Evolutionary conservation across 2,329 filamentous ascomycete species (phyloP), one percentile per base, ranked within the genome.

Genomic region (Alternaria gaisen): DNA sequence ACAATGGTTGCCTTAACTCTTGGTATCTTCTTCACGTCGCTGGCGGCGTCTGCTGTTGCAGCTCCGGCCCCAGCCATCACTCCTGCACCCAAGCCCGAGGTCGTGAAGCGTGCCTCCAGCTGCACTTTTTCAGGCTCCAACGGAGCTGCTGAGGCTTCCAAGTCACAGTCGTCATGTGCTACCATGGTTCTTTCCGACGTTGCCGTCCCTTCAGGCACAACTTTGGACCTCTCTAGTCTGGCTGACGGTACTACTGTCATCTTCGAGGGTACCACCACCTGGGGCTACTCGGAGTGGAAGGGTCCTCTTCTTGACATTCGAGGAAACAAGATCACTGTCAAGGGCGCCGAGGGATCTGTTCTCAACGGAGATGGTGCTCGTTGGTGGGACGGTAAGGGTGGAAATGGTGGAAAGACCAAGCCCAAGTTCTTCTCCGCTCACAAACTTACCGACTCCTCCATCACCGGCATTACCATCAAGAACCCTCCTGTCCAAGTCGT

Each of bases 251-350:
- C 86, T 16, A 82, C 76, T 58, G 82, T 90, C 62, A 85, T 85
- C 68, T 91, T 91, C 75, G 75, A 86, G 57, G 89, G 89, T 34
- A 86, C 82, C 18, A 91, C 88, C 10, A 87, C 85, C 51, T 91
- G 88, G 71, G 88, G 83, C 18, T 90, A 90, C 77, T 80, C 86
- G 60, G 85, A 89, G 68, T 91, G 88, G 88, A 74, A 75, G 0
- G 89, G 89, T 0, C 88, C 88, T 42, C 80, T 91, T 4, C 82
- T 91, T 65, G 82, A 82, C 38, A 81, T 91, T 61, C 83, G 83
- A 1, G 89, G 89, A 28, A 76, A 64, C 38, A 72, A 87, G 63
- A 86, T 90, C 68, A 85, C 83, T 62, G 87, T 90, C 66, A 85
- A 83, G 59, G 87, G 87, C 32, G 79, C 82, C 6, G 83, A 78